These are phyloP conservation scores for Wickerhamiella infanticola DNA, from an alignment of 1,139 yeast species.

Conservation along the genomic window DNA sequence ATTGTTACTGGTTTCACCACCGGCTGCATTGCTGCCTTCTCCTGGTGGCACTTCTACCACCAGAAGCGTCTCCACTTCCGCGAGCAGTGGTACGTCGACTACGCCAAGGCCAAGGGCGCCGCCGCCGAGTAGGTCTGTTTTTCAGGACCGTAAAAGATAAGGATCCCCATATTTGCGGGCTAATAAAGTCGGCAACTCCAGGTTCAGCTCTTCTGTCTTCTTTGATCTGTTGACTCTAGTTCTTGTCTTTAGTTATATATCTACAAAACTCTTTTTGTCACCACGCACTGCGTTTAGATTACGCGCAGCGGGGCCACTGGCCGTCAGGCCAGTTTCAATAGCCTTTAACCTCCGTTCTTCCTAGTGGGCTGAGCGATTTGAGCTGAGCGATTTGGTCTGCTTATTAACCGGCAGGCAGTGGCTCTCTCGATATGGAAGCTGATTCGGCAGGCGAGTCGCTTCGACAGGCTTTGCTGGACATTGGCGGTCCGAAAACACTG, in stretches of 20 bases:
- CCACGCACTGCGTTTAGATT: not conserved
- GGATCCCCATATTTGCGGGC: too few relatives aligned
- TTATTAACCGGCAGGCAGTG: too few relatives aligned
- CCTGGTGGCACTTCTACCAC: conserved; percentile 71
- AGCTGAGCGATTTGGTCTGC: too few relatives aligned
- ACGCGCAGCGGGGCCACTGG: too few relatives aligned
- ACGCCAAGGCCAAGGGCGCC: conserved; percentile 59
- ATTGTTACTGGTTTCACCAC: conserved; percentile 35
- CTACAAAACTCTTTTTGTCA: not conserved
- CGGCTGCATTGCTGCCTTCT: conserved; percentile 39
- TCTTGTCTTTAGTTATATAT: not conserved
- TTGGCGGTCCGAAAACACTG: conserved; percentile 25
- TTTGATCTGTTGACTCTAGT: too few relatives aligned
- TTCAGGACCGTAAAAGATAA: too few relatives aligned
- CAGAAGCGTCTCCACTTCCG: conserved; percentile 53
- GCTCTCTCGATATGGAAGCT: not conserved
- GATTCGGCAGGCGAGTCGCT: not conserved
- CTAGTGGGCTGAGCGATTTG: too few relatives aligned
- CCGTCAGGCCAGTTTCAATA: too few relatives aligned
- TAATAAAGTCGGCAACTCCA: too few relatives aligned
- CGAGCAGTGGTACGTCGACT: conserved; percentile 73
- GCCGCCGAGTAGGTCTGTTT: too few relatives aligned
- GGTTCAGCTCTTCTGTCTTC: too few relatives aligned
- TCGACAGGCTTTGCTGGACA: not conserved
- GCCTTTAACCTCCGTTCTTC: too few relatives aligned